These are phyloP conservation scores for Solanum paucissectum DNA, from an alignment of 257 asterid genomes.

Conservation along the genomic window DNA sequence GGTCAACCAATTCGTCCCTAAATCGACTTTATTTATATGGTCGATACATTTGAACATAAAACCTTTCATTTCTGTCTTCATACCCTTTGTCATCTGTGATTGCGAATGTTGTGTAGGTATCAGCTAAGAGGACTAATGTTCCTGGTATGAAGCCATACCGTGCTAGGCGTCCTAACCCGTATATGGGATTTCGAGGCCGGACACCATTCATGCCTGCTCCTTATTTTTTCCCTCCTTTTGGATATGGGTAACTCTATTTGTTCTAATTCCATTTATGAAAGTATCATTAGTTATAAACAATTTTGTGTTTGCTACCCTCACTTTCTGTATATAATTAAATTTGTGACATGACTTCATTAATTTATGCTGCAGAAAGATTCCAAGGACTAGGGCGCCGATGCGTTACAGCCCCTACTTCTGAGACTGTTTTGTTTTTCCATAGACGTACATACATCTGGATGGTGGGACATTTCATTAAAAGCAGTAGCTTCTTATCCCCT, in stretches of 20 bases:
- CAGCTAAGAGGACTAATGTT: constrained; percentile 75
- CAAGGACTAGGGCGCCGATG: constrained; percentile 62
- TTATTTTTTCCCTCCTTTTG: constrained; percentile 64
- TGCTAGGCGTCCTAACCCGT: constrained; percentile 64
- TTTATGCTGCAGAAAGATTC: constrained; percentile 45
- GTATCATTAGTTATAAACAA: neutral
- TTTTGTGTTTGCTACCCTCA: neutral
- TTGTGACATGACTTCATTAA: neutral
- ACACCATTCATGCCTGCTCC: constrained; percentile 60
- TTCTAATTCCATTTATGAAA: neutral
- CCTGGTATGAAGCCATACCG: constrained; percentile 94
- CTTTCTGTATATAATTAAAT: neutral
- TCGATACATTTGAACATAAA: neutral
- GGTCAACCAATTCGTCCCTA: constrained; percentile 24
- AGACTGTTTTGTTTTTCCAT: constrained; percentile 4
- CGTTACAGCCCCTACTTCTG: constrained; percentile 56
- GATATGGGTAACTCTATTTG: constrained; percentile 41
- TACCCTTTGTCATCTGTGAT: neutral
- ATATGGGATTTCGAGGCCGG: constrained; percentile 43
- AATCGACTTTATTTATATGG: neutral
- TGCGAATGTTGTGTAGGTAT: constrained; percentile 36
- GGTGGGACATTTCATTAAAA: neutral
- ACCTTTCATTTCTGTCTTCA: neutral
- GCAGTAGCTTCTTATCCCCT: neutral
- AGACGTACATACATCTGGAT: neutral